Conservation (phyloP, 768 basidiomycete species). For the Strobilomyces dryophilus region DNA sequence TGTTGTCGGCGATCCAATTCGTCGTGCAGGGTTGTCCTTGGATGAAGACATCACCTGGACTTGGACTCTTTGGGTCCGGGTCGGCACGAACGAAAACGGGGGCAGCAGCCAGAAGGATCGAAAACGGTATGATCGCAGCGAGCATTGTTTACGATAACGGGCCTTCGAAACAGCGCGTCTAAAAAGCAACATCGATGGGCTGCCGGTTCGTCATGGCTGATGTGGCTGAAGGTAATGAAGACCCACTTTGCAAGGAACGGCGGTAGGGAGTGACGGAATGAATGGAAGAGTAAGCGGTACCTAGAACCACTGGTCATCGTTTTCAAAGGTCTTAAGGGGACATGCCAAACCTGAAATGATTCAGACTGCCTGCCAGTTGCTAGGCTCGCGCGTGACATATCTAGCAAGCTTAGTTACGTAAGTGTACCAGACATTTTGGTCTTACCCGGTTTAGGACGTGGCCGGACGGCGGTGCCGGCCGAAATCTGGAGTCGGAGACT, state of each 20-base stretch:
- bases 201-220: not conserved
- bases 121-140: slow-evolving; percentile 4
- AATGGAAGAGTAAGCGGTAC: not conserved
- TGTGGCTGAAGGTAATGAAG: not conserved
- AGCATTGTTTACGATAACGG: slow-evolving; percentile 18
- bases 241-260: slow-evolving; percentile 6
- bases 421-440: too few species aligned
- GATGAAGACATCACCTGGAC: slow-evolving; percentile 54
- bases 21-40: slow-evolving; percentile 53
- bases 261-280: slow-evolving; percentile 13
- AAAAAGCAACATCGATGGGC: not conserved
- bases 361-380: not conserved
- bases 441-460: too few species aligned
- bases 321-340: not conserved
- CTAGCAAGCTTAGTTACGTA: too few species aligned
- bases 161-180: not conserved
- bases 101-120: slow-evolving; percentile 22
- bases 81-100: slow-evolving; percentile 47
- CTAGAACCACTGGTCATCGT: not conserved
- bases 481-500: too few species aligned
- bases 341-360: not conserved
- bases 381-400: too few species aligned
- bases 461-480: too few species aligned
- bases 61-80: slow-evolving; percentile 55
- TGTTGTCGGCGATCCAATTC: slow-evolving; percentile 55